These are phyloP conservation scores for Orbilia brochopaga DNA, from an alignment of 2,329 filamentous ascomycete species.

Conservation along the genomic window DNA sequence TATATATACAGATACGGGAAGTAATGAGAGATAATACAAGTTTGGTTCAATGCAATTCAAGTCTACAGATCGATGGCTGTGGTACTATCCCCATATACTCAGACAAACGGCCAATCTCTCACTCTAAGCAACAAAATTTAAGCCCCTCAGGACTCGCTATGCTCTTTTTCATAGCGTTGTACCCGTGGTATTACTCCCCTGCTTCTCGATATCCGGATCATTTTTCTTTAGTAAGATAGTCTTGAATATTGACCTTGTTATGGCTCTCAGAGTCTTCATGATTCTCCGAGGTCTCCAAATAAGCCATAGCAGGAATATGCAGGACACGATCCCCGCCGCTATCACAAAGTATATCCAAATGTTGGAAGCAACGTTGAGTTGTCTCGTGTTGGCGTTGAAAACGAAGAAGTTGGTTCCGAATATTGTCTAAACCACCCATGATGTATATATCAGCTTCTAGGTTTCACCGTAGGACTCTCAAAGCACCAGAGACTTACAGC, in stretches of 20 bases:
- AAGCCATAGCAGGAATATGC: slow-evolving; percentile 13
- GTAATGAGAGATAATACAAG: neutral
- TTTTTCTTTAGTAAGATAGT: neutral
- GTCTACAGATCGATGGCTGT: neutral
- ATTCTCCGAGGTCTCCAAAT: slow-evolving; percentile 5
- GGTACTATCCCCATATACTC: neutral
- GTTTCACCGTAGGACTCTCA: neutral
- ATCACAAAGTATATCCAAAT: slow-evolving; percentile 47
- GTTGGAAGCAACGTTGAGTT: slow-evolving; percentile 19
- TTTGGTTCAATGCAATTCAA: too few species aligned
- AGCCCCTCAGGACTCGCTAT: too few species aligned
- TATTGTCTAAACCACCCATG: slow-evolving; percentile 23
- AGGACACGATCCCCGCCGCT: slow-evolving; percentile 7
- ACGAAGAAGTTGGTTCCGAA: slow-evolving; percentile 38
- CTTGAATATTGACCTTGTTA: neutral
- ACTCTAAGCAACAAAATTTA: too few species aligned
- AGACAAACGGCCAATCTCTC: too few species aligned
- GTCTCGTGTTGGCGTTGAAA: slow-evolving; percentile 23
- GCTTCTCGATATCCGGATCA: slow-evolving; percentile 16
- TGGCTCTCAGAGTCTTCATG: neutral
- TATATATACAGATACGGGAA: neutral
- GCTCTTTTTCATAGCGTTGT: too few species aligned
- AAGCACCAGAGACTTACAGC: neutral
- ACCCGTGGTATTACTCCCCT: neutral
- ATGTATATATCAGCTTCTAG: neutral